Evolutionary conservation across 2,329 filamentous ascomycete genomes (phyloP).

Genomic region (Pseudocercospora macadamiae): DNA sequence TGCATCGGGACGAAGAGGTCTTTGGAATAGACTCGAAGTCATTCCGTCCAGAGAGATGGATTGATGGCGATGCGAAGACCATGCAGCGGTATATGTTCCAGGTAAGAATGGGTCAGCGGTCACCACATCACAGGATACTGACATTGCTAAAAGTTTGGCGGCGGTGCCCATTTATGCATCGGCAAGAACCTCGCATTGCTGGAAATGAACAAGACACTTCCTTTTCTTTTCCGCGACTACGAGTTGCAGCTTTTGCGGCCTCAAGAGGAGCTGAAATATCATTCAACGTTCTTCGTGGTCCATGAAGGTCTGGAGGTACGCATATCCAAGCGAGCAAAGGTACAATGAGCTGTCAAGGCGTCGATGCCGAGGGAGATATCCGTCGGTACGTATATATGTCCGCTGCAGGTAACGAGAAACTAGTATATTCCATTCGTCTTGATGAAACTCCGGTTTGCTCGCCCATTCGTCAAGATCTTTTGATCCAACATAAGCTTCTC

Average conservation of each 20-base stretch:
- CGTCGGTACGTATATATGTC: not conserved
- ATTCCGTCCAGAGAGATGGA: constrained; percentile 27
- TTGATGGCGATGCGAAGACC: constrained; percentile 40
- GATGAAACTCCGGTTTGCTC: not conserved
- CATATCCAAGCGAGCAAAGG: constrained; percentile 44
- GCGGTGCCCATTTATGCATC: constrained; percentile 31
- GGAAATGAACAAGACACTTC: constrained; percentile 36
- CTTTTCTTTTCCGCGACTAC: constrained; percentile 55
- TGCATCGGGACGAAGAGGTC: constrained; percentile 49
- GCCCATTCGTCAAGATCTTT: not conserved
- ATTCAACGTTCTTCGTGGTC: constrained; percentile 63
- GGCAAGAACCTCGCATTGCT: constrained; percentile 33
- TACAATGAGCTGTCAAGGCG: not conserved
- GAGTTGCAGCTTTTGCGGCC: constrained; percentile 58
- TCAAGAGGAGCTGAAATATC: constrained; percentile 54
- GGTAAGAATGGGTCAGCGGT: constrained; percentile 41
- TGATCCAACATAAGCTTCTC: constrained; percentile 1
- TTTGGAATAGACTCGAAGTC: constrained; percentile 23
- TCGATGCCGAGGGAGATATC: not conserved
- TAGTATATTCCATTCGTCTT: not conserved
- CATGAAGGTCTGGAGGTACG: constrained; percentile 58
- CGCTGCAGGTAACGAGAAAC: not conserved
- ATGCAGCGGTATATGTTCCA: constrained; percentile 63
- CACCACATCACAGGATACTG: not conserved
- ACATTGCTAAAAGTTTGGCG: constrained; percentile 26